Evolutionary conservation across 1,284 basidiomycete genomes (phyloP).

Genomic region (Xerocomus minutiporus): DNA sequence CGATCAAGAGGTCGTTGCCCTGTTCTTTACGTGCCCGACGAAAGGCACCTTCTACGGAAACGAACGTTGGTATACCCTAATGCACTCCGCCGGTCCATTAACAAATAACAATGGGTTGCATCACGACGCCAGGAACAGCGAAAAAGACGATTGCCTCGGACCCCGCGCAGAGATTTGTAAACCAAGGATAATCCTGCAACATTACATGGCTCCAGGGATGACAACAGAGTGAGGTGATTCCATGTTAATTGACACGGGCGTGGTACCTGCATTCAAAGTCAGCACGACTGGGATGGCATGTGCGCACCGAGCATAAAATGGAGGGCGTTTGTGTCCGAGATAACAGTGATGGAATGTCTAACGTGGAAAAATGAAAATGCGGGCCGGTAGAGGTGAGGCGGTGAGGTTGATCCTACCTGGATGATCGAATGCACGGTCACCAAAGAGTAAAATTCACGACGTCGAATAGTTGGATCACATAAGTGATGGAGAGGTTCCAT

Average conservation of each 20-base stretch:
- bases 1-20: too few species aligned
- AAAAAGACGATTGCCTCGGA: conserved; percentile 28
- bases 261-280: conserved; percentile 15
- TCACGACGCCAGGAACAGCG: conserved; percentile 27
- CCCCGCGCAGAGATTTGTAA: conserved; percentile 23
- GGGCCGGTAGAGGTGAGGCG: background rate
- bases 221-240: conserved; percentile 29
- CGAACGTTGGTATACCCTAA: conserved; percentile 8
- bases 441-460: background rate
- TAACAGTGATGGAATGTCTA: background rate
- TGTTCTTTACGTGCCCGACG: conserved; percentile 15
- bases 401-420: conserved; percentile 3
- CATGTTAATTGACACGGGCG: conserved; percentile 8
- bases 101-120: conserved; percentile 23
- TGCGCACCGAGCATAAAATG: conserved; percentile 1
- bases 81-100: conserved; percentile 18
- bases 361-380: conserved; percentile 5
- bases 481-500: background rate
- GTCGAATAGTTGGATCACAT: background rate
- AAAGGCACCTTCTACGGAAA: background rate
- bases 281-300: conserved; percentile 8
- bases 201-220: conserved; percentile 5
- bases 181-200: background rate
- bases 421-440: background rate
- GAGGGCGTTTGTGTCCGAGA: background rate